Evolutionary conservation across 2,329 filamentous ascomycete species (phyloP), one percentile per base, ranked within the genome.

Genomic region (Sclerotinia trifoliorum): DNA sequence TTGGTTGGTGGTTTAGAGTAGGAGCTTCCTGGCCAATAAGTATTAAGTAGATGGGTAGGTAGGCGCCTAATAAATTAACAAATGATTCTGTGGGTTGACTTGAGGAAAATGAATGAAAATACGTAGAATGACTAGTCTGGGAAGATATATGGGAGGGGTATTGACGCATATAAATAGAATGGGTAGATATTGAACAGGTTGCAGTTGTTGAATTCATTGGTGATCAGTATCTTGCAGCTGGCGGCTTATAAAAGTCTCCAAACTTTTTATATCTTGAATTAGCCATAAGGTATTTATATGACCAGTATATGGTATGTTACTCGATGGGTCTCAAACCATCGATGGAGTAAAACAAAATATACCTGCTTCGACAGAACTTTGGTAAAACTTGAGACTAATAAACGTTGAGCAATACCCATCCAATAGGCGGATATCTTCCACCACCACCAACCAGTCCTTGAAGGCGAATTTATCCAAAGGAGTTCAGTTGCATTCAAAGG

Each of bases 391-490:
- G 44, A 51, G 51, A 19, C 58, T 35, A 62, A 62, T 11, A 19
- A 35, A 35, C n/a, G 15, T 35, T 35, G 58, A 35, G 29, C 21
- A 13, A 46, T 35, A 49, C 24, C 58, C 58, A 62, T 62, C 29
- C 44, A 62, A 62, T 62, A 49, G 19, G 3, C 17, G 21, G 52
- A 24, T 58, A 1, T 44, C 39, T 24, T 49, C 58, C 15, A 35
- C 29, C 58, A 44, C 58, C 58, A 61, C 58, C 29, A 51, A 39
- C 13, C 46, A 39, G 8, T 49, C n/a, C 13, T 15, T 46, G 19
- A 61, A 49, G 19, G 58, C 42, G 42, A 61, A 62, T 62, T 49
- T 49, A 19, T 48, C 58, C 44, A 21, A 49, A 61, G 49, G 26
- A 7, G 58, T 17, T 32, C 29, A 35, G 13, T 24, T 62, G 46